Evolutionary conservation across 257 asterid species (phyloP).

Genomic region (Ajuga chamaepitys): DNA sequence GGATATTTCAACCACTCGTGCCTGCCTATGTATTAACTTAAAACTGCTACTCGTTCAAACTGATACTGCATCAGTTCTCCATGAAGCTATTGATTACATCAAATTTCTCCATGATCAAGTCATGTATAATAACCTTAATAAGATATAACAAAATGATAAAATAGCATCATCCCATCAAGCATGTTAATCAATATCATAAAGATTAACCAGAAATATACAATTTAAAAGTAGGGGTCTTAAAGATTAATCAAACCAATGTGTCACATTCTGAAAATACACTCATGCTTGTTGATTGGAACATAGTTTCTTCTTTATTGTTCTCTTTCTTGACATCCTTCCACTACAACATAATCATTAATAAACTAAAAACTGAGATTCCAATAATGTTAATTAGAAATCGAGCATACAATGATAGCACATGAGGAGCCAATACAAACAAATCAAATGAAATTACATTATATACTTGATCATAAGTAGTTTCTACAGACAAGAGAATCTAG

Average conservation of each 20-base stretch:
- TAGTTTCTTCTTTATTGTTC: no score
- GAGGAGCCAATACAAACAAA: no score
- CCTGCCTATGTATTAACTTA: neutral
- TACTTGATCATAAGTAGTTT: neutral
- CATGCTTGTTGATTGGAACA: slow-evolving; percentile 29
- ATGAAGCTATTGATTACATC: slow-evolving; percentile 88
- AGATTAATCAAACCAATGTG: slow-evolving; percentile 19
- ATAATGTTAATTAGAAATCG: no score
- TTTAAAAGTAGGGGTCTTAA: slow-evolving; percentile 25
- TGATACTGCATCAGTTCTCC: slow-evolving; percentile 96
- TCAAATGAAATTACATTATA: no score
- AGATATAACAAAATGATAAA: no score
- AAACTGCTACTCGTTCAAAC: slow-evolving; percentile 36
- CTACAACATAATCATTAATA: no score
- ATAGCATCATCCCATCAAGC: slow-evolving; percentile 6
- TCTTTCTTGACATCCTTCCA: no score
- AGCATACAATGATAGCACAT: no score
- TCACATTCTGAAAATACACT: slow-evolving; percentile 9
- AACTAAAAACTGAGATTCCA: no score
- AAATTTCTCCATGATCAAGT: slow-evolving; percentile 90
- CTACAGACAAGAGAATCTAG: no score
- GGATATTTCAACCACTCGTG: slow-evolving; percentile 7
- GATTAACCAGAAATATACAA: slow-evolving; percentile 6
- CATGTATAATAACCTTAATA: no score
- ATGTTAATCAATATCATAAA: slow-evolving; percentile 15